Percentiles rank a stretch among this genome's conserved stretches.
Conservation (phyloP, 345 rosid species). For the Stellera chamaejasme region DNA sequence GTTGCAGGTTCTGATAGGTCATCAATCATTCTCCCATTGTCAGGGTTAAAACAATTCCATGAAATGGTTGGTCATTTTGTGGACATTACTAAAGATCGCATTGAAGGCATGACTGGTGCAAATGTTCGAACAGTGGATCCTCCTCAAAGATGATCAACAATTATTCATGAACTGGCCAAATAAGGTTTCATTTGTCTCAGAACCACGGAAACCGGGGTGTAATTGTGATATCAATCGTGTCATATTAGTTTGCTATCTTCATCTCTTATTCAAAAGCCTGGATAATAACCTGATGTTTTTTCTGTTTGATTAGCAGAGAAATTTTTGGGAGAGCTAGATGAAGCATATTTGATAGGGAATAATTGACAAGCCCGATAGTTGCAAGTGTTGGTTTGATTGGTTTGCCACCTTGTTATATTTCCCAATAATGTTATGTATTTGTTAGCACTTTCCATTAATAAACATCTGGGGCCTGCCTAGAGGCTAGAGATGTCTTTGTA, state of each 20-base stretch:
- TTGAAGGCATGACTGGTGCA: constrained; percentile 86
- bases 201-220: constrained; percentile 27
- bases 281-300: constrained; percentile 32
- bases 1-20: constrained; percentile 95
- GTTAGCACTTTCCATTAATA: too few relatives aligned
- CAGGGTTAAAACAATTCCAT: constrained; percentile 90
- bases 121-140: constrained; percentile 87
- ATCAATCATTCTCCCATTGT: constrained; percentile 87
- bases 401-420: too few relatives aligned
- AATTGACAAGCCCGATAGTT: too few relatives aligned
- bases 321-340: constrained; percentile 13
- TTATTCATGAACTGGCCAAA: constrained; percentile 15
- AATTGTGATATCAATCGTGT: constrained; percentile 22
- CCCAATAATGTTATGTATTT: too few relatives aligned
- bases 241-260: constrained; percentile 19
- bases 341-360: too few relatives aligned
- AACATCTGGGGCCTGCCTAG: too few relatives aligned
- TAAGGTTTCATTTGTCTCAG: constrained; percentile 17
- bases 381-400: too few relatives aligned
- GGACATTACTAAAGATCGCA: constrained; percentile 84
- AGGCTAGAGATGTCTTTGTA: too few relatives aligned
- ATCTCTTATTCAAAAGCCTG: constrained; percentile 25
- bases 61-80: constrained; percentile 92
- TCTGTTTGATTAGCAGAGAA: constrained; percentile 22
- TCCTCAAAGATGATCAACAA: constrained; percentile 65